phyloP scores from a whole-genome alignment of 257 asterid genomes.

The Marsdenia floribunda region DNA sequence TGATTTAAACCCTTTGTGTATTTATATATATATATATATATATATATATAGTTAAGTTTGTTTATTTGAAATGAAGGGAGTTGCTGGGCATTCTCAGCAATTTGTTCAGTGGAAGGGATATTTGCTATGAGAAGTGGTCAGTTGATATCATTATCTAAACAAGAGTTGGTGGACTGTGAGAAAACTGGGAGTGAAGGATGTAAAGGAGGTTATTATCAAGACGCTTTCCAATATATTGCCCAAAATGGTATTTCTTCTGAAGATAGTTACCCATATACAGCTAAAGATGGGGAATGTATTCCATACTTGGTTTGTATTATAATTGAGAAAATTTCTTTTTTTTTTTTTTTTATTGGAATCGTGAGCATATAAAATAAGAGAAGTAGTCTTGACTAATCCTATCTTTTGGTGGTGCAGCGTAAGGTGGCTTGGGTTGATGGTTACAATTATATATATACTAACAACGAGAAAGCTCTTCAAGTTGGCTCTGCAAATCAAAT shows the following conservation, averaged over 20 bases:
- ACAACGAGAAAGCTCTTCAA: conserved; percentile 43
- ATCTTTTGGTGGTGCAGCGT: conserved; percentile 38
- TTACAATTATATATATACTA: conserved; percentile 39
- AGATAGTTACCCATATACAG: conserved; percentile 32
- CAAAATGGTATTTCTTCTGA: conserved; percentile 37
- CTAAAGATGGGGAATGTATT: too few relatives aligned
- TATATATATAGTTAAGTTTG: not conserved
- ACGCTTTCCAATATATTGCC: conserved; percentile 29
- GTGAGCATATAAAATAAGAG: too few relatives aligned
- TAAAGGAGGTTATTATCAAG: conserved; percentile 27
- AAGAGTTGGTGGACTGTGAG: conserved; percentile 41
- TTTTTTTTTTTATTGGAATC: too few relatives aligned
- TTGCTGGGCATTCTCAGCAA: conserved; percentile 48
- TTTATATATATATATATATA: too few relatives aligned
- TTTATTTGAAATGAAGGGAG: conserved; percentile 28
- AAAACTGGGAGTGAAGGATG: conserved; percentile 28
- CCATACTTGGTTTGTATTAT: too few relatives aligned
- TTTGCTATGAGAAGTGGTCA: conserved; percentile 28
- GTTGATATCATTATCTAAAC: conserved; percentile 32
- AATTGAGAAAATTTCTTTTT: too few relatives aligned
- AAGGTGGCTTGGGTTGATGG: conserved; percentile 49
- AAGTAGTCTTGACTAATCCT: not conserved
- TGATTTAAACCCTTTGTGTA: too few relatives aligned
- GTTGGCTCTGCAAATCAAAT: conserved; percentile 52
- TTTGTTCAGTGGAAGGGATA: conserved; percentile 33